A percentile compares a stretch with the other conserved stretches of the same genome.
Evolutionary conservation across 179 eudicot species (phyloP).

Genomic region (Heliamphora pulchella): DNA sequence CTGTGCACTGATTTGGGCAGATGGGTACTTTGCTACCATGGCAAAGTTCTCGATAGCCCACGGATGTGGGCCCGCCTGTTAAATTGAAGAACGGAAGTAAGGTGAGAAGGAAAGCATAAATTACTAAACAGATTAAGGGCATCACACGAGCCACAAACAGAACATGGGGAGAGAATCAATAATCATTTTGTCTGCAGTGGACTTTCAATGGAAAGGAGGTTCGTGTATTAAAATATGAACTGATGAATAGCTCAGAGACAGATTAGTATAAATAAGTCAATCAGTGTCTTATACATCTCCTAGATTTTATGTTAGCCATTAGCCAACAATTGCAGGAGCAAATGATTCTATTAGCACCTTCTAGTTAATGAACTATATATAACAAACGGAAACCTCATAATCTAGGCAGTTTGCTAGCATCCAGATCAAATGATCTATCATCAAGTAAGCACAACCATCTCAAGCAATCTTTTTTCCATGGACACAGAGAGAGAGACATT

Average conservation of each 20-base stretch:
- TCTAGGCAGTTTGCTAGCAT: neutral
- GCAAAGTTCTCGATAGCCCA: slow-evolving; percentile 90
- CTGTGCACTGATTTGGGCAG: slow-evolving; percentile 73
- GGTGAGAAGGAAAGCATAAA: slow-evolving; percentile 4
- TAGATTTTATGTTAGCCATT: neutral
- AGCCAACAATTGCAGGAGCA: neutral
- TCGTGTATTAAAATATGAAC: neutral
- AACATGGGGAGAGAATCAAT: neutral
- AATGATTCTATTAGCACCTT: neutral
- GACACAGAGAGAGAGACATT: neutral
- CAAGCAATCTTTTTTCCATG: neutral
- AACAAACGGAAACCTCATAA: neutral
- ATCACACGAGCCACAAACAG: neutral
- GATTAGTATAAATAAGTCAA: neutral
- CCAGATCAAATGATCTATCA: neutral
- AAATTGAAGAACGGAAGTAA: slow-evolving; percentile 11
- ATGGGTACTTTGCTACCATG: slow-evolving; percentile 76
- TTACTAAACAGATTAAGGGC: slow-evolving; percentile 1
- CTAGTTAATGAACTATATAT: neutral
- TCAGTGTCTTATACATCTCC: neutral
- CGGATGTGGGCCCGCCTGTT: slow-evolving; percentile 87
- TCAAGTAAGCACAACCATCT: neutral
- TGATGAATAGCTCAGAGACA: neutral
- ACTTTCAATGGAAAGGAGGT: neutral
- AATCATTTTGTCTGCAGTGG: slow-evolving; percentile 4